Conservation (phyloP, 1,139 yeast genomes). For the Protomyces inouyei region DNA sequence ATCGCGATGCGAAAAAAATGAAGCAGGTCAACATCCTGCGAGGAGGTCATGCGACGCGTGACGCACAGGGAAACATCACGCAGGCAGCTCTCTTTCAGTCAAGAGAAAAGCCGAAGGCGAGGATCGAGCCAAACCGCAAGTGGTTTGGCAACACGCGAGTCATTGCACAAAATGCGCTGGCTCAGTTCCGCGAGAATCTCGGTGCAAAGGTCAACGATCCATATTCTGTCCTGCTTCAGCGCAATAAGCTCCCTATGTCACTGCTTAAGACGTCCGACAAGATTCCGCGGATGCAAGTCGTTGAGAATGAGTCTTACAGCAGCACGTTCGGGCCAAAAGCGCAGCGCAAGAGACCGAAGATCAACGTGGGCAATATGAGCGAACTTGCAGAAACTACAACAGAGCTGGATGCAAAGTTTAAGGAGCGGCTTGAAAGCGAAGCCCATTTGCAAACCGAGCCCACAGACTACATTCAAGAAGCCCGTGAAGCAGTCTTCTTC, state of each 20-base stretch:
- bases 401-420: slow-evolving; percentile 55
- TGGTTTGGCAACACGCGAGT: slow-evolving; percentile 99
- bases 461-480: slow-evolving; percentile 69
- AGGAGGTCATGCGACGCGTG: slow-evolving; percentile 79
- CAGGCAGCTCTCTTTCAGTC: slow-evolving; percentile 86
- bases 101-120: slow-evolving; percentile 80
- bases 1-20: slow-evolving; percentile 85
- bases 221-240: slow-evolving; percentile 77
- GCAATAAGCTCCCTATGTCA: slow-evolving; percentile 95
- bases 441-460: slow-evolving; percentile 43
- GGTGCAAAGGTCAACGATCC: slow-evolving; percentile 82
- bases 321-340: slow-evolving; percentile 91
- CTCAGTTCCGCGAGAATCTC: slow-evolving; percentile 90
- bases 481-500: slow-evolving; percentile 90
- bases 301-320: slow-evolving; percentile 81
- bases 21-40: slow-evolving; percentile 89
- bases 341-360: slow-evolving; percentile 79
- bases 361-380: slow-evolving; percentile 69
- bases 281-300: slow-evolving; percentile 64
- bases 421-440: slow-evolving; percentile 55
- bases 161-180: slow-evolving; percentile 90
- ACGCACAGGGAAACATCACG: slow-evolving; percentile 79
- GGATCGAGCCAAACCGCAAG: slow-evolving; percentile 92
- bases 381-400: slow-evolving; percentile 67
- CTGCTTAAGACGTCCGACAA: slow-evolving; percentile 62